Evolutionary conservation across 2,329 filamentous ascomycete genomes (phyloP).

Genomic region (Cercospora beticola): DNA sequence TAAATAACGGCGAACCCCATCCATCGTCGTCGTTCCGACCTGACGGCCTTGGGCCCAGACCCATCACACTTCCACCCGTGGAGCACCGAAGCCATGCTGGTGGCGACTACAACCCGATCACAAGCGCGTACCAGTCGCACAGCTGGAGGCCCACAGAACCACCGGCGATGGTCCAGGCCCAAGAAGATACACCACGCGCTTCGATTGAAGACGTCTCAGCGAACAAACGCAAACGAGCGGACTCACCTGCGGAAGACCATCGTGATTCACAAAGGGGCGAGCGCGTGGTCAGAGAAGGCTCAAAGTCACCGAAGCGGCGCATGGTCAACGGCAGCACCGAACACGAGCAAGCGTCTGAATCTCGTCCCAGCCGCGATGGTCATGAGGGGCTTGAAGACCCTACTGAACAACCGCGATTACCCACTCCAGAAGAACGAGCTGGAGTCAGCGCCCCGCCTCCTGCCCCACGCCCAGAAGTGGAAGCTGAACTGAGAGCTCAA

Average conservation of each 20-base stretch:
- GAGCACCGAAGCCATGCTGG: constrained; percentile 7
- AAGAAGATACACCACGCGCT: constrained; percentile 2
- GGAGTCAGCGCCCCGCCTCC: constrained; percentile 22
- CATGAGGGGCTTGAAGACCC: constrained; percentile 7
- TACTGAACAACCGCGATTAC: neutral
- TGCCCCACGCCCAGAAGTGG: constrained; percentile 28
- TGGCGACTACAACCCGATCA: constrained; percentile 1
- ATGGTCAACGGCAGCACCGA: constrained; percentile 1
- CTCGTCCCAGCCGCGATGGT: neutral
- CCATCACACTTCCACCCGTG: constrained; percentile 12
- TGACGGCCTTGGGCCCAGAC: constrained; percentile 14
- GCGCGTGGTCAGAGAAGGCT: neutral
- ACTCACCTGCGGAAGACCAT: constrained; percentile 14
- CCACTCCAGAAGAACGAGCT: neutral
- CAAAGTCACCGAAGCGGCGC: constrained; percentile 29
- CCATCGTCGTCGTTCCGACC: constrained; percentile 22
- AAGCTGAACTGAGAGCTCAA: constrained; percentile 51
- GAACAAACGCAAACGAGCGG: constrained; percentile 32
- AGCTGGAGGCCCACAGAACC: constrained; percentile 29
- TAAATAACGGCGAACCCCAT: constrained; percentile 32
- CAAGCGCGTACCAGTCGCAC: constrained; percentile 18
- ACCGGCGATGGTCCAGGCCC: neutral
- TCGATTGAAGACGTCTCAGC: neutral
- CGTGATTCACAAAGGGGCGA: constrained; percentile 6
- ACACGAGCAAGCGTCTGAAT: neutral